Conservation (phyloP, 2,329 filamentous ascomycete genomes). For the Alternaria atra region DNA sequence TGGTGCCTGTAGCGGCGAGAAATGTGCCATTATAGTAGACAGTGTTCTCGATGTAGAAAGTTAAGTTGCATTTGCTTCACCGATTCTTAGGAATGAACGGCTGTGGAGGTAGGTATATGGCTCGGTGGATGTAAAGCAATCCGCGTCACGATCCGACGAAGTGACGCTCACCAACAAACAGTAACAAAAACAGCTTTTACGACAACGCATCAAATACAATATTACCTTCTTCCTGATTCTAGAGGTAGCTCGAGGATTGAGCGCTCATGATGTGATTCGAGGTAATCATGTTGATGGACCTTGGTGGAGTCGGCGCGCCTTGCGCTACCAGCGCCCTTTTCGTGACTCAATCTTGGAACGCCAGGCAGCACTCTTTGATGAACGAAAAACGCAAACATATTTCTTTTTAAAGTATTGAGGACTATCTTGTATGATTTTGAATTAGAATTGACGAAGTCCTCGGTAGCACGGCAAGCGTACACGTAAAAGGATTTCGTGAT, state of each 20-base stretch:
- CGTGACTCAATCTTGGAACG: neutral
- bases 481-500: neutral
- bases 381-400: neutral
- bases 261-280: neutral
- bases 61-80: neutral
- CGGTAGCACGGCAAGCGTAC: neutral
- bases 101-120: neutral
- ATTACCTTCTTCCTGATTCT: neutral
- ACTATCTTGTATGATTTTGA: neutral
- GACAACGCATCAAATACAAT: neutral
- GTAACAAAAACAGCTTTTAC: neutral
- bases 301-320: neutral
- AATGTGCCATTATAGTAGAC: neutral
- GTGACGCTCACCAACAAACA: neutral
- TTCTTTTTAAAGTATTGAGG: neutral
- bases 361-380: neutral
- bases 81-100: no score
- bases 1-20: slow-evolving; percentile 8
- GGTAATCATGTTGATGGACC: neutral
- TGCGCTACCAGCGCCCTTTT: neutral
- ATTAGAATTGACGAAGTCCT: neutral
- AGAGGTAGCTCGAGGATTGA: neutral
- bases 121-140: no score
- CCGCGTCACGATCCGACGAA: neutral
- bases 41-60: neutral